phyloP scores from a whole-genome alignment of 169 alveolate genomes.

The Cryptosporidium ubiquitum region DNA sequence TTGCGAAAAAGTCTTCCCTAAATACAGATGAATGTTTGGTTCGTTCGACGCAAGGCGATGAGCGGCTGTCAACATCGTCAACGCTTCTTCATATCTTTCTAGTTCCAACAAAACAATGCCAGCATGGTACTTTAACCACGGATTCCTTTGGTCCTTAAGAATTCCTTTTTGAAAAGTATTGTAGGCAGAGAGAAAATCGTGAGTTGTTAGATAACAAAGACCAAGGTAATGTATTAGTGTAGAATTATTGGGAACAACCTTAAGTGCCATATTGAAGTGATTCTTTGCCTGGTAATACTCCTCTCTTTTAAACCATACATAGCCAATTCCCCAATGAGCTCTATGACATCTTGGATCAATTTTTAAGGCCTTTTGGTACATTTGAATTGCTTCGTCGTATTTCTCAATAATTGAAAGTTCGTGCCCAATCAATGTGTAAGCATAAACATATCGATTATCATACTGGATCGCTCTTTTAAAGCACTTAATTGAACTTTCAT shows the following conservation, averaged over 20 bases:
- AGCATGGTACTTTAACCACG: conserved; percentile 83
- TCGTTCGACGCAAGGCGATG: conserved; percentile 85
- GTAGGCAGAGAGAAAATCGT: conserved; percentile 81
- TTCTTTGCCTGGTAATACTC: conserved; percentile 83
- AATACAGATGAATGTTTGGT: conserved; percentile 84
- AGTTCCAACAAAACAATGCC: conserved; percentile 80
- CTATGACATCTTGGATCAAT: conserved; percentile 86
- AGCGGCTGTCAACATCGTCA: conserved; percentile 80
- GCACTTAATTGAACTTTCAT: conserved; percentile 87
- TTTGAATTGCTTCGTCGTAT: conserved; percentile 84
- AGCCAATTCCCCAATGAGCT: conserved; percentile 91
- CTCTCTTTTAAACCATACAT: conserved; percentile 86
- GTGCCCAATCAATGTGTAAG: conserved; percentile 88
- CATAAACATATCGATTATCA: conserved; percentile 83
- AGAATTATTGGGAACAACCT: conserved; percentile 83
- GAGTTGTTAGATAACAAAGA: conserved; percentile 82
- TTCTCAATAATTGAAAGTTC: conserved; percentile 87
- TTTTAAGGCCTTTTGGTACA: conserved; percentile 83
- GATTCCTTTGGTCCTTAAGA: conserved; percentile 81
- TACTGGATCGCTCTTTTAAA: conserved; percentile 87
- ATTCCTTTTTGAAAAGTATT: conserved; percentile 82
- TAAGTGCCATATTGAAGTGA: conserved; percentile 80
- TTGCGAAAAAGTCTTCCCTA: conserved; percentile 85
- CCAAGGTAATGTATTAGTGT: conserved; percentile 85
- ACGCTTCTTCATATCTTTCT: conserved; percentile 85